These are phyloP conservation scores for Penicillium freii DNA, from an alignment of 2,329 filamentous ascomycete genomes.

Conservation along the genomic window DNA sequence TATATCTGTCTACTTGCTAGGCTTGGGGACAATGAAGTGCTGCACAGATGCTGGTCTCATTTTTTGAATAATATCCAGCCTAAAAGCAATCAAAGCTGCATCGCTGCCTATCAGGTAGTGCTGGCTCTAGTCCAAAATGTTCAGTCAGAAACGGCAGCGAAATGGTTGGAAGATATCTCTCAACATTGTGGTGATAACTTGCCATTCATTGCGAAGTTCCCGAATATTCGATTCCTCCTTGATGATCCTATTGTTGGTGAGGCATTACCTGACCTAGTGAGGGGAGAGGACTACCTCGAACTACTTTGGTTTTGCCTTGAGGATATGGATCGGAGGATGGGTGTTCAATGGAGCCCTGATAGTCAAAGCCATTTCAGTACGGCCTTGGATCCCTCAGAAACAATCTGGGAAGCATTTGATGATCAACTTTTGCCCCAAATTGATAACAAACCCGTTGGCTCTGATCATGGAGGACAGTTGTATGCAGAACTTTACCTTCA, in stretches of 20 bases:
- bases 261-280: constrained; percentile 25
- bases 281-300: constrained; percentile 19
- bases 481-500: constrained; percentile 27
- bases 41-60: constrained; percentile 26
- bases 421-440: constrained; percentile 26
- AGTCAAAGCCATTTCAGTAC: constrained; percentile 18
- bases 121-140: constrained; percentile 24
- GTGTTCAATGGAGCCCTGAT: constrained; percentile 29
- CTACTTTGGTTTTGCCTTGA: constrained; percentile 29
- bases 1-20: constrained; percentile 30
- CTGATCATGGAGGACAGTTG: constrained; percentile 26
- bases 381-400: constrained; percentile 11
- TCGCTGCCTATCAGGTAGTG: constrained; percentile 28
- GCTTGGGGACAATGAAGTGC: constrained; percentile 21
- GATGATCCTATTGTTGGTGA: constrained; percentile 20
- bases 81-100: background rate
- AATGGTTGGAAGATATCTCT: constrained; percentile 28
- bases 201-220: constrained; percentile 26
- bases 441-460: constrained; percentile 26
- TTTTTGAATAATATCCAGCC: constrained; percentile 11
- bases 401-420: constrained; percentile 16
- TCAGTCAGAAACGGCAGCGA: constrained; percentile 23
- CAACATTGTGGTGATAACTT: constrained; percentile 19
- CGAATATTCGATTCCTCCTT: constrained; percentile 22
- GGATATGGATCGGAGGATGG: constrained; percentile 34